Evolutionary conservation across 2,329 filamentous ascomycete genomes (phyloP), one percentile per base, ranked within the genome.

Genomic region (Thelonectria rubi): DNA sequence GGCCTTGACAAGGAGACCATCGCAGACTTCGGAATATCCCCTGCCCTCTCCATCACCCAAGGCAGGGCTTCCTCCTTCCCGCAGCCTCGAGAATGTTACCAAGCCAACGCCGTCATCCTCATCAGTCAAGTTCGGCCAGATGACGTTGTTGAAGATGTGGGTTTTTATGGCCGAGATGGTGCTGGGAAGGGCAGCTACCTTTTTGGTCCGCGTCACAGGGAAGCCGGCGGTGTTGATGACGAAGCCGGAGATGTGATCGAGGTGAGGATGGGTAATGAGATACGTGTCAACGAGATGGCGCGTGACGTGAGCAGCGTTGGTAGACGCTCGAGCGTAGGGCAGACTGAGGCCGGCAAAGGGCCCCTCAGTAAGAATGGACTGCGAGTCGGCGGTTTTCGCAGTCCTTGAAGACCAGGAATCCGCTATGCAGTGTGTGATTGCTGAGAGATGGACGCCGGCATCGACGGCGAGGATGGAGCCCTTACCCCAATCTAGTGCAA

Each of bases 41-140:
- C 87, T 88, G 40, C 86, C 88, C 21, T 92, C 89, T 1, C 92
- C 93, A 64, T 92, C 89, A 2, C 93, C 94, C 7, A 97, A 81
- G 24, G 92, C 89, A 2, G 91, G 88, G 62, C 94, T 95, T 3
- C 94, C 94, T 11, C 94, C 94, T 74, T 97, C 94, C 5, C 92
- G 89, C 10, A 99, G 82, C 15, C 95, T 87, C 75, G 93, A 89
- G 70, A 97, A 98, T 0, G 93, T 97, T 34, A 99, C 88, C 26
- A 99, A 84, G 0, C 95, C 95, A 4, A 94, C 94, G 21, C 95
- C 95, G 34, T 94, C 93, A 75, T 97, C 95, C 78, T 99, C 95
- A 72, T 99, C 94, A 0, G 93, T 96, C 40, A 99, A 80, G 69
- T 99, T 99, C 0, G 95, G 95, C 95, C 95, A 99, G 55, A 98